Conservation (phyloP, 352 stramenopile species). For the Phytophthora kernoviae region DNA sequence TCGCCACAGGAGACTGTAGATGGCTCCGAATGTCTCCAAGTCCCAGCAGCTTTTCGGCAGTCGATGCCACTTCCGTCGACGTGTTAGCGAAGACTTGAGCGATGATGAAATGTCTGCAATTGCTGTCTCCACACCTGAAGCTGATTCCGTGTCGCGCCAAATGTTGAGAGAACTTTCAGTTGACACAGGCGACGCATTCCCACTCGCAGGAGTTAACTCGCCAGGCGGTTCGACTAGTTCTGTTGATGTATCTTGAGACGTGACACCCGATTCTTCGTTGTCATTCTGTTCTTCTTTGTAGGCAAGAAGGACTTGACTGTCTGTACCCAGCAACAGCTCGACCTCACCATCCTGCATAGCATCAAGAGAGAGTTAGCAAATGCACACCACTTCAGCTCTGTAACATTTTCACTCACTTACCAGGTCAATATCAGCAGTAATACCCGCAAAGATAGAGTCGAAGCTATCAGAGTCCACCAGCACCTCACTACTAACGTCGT, state of each 20-base stretch:
- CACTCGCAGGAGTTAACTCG: neutral
- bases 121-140: conserved; percentile 2
- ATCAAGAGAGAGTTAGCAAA: neutral
- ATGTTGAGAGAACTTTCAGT: conserved; percentile 33
- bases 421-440: conserved; percentile 64
- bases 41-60: conserved; percentile 39
- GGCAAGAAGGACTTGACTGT: conserved; percentile 57
- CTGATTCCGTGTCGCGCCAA: conserved; percentile 25
- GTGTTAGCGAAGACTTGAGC: conserved; percentile 2
- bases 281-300: conserved; percentile 42
- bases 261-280: neutral
- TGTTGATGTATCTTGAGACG: conserved; percentile 8
- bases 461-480: conserved; percentile 59
- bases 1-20: conserved; percentile 75
- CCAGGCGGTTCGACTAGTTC: conserved; percentile 1
- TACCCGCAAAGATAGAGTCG: conserved; percentile 64
- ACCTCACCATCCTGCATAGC: conserved; percentile 52
- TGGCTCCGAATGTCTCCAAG: conserved; percentile 61
- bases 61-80: conserved; percentile 40
- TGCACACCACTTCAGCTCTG: neutral
- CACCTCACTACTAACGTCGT: conserved; percentile 25
- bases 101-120: conserved; percentile 1
- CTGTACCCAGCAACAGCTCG: conserved; percentile 68
- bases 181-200: conserved; percentile 15
- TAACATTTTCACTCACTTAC: conserved; percentile 31